Percentiles rank a stretch among this genome's conserved stretches.
Conservation (phyloP, 768 basidiomycete genomes). For the Xerocomus potaroensis region DNA sequence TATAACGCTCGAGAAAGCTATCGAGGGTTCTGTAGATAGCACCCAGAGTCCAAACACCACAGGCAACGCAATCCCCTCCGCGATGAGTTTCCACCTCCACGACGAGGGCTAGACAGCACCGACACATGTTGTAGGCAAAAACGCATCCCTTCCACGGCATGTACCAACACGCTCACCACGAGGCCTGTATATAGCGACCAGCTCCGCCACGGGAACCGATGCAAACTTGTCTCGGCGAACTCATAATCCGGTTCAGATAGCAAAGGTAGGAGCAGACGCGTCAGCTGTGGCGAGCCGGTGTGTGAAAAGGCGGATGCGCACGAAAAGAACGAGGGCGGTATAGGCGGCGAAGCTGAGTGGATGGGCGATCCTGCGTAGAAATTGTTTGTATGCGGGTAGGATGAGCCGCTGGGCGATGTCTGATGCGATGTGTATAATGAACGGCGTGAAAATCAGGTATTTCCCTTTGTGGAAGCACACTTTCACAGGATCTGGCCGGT, state of each 20-base stretch:
- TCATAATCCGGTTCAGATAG: constrained; percentile 75
- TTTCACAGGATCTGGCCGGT: constrained; percentile 62
- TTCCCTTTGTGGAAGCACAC: constrained; percentile 82
- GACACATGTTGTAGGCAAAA: constrained; percentile 48
- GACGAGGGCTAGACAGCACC: constrained; percentile 12
- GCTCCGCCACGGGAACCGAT: constrained; percentile 57
- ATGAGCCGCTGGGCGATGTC: constrained; percentile 65
- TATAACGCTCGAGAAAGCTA: constrained; percentile 49
- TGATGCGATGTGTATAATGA: constrained; percentile 58
- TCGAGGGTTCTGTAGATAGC: constrained; percentile 59
- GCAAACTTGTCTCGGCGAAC: constrained; percentile 72
- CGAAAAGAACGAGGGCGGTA: constrained; percentile 43
- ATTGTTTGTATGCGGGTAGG: constrained; percentile 30
- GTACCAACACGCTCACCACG: constrained; percentile 50
- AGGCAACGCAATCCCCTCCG: constrained; percentile 42
- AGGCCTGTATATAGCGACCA: constrained; percentile 63
- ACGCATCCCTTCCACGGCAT: constrained; percentile 57
- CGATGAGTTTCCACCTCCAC: constrained; percentile 26
- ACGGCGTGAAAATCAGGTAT: constrained; percentile 61
- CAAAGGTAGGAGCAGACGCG: constrained; percentile 34
- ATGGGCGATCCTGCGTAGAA: constrained; percentile 35
- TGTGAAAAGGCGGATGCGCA: constrained; percentile 66
- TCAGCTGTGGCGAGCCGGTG: constrained; percentile 57
- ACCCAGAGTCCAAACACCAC: constrained; percentile 51
- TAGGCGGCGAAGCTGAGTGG: constrained; percentile 63